Percentiles rank a stretch among this genome's conserved stretches.
Evolutionary conservation across 495 filamentous ascomycete genomes (phyloP).

Genomic region (Penicillium coffeae): DNA sequence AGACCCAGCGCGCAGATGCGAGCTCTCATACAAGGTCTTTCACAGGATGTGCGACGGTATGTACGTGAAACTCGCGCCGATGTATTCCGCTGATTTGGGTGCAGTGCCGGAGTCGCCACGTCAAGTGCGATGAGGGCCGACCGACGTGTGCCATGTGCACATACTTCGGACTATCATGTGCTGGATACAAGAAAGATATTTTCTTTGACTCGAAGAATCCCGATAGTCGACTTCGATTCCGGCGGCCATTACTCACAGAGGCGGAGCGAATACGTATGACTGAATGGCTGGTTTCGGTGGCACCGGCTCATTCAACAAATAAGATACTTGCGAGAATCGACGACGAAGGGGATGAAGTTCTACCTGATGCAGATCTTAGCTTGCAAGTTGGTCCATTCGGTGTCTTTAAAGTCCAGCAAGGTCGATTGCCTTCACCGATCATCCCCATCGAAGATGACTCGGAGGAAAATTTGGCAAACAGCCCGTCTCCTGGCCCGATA

Average conservation of each 20-base stretch:
- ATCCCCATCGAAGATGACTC: neutral
- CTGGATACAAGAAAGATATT: slow-evolving; percentile 23
- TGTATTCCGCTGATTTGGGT: neutral
- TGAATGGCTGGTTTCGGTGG: slow-evolving; percentile 15
- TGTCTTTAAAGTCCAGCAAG: slow-evolving; percentile 10
- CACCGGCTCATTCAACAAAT: slow-evolving; percentile 11
- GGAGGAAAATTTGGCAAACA: slow-evolving; percentile 1
- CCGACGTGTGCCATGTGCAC: slow-evolving; percentile 24
- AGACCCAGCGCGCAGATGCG: neutral
- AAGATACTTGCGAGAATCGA: slow-evolving; percentile 11
- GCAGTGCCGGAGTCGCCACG: slow-evolving; percentile 23
- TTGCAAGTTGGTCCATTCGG: slow-evolving; percentile 15
- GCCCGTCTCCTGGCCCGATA: neutral
- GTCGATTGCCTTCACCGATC: neutral
- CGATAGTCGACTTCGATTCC: slow-evolving; percentile 19
- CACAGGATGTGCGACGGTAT: slow-evolving; percentile 16
- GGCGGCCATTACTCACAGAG: slow-evolving; percentile 23
- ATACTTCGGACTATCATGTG: slow-evolving; percentile 10
- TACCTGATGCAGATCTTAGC: neutral
- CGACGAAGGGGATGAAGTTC: slow-evolving; percentile 9
- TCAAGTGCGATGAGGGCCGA: slow-evolving; percentile 26
- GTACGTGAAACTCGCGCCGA: neutral
- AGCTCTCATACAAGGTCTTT: slow-evolving; percentile 12
- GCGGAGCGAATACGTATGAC: slow-evolving; percentile 22
- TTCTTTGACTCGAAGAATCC: slow-evolving; percentile 18